These are phyloP conservation scores for Digitaria exilis DNA, from an alignment of 202 grass and related monocot species.

Conservation along the genomic window DNA sequence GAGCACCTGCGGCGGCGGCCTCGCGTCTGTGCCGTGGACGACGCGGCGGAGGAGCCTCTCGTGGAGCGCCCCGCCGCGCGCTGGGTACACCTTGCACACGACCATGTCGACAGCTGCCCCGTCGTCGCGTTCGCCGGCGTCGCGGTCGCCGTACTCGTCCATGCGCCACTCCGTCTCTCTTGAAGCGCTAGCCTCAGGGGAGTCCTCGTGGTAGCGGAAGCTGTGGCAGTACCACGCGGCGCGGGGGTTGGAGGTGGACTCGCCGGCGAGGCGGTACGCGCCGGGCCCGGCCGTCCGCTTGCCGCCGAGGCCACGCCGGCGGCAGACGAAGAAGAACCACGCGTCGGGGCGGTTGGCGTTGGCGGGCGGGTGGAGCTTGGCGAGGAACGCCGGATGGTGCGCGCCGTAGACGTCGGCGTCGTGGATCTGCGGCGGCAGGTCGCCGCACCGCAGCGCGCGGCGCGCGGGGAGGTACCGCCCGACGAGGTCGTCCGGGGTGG, in stretches of 20 bases:
- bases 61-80: not conserved
- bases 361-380: conserved; percentile 31
- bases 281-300: conserved; percentile 30
- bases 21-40: too few relatives aligned
- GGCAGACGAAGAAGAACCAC: conserved; percentile 54
- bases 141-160: conserved; percentile 41
- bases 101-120: conserved; percentile 30
- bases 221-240: conserved; percentile 42
- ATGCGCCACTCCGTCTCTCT: conserved; percentile 48
- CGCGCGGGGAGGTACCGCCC: conserved; percentile 32
- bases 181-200: not conserved
- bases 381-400: conserved; percentile 43
- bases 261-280: conserved; percentile 33
- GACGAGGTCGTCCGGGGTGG: conserved; percentile 4
- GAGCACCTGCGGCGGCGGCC: conserved; percentile 36
- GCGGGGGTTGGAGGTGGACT: not conserved
- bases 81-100: conserved; percentile 45
- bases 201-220: conserved; percentile 50
- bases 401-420: conserved; percentile 45
- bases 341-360: not conserved
- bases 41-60: not conserved
- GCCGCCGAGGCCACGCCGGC: conserved; percentile 15
- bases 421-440: conserved; percentile 46
- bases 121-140: not conserved
- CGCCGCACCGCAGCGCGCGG: conserved; percentile 34